These are phyloP conservation scores for Aspergillus proliferans DNA, from an alignment of 2,329 filamentous ascomycete genomes.

Conservation along the genomic window DNA sequence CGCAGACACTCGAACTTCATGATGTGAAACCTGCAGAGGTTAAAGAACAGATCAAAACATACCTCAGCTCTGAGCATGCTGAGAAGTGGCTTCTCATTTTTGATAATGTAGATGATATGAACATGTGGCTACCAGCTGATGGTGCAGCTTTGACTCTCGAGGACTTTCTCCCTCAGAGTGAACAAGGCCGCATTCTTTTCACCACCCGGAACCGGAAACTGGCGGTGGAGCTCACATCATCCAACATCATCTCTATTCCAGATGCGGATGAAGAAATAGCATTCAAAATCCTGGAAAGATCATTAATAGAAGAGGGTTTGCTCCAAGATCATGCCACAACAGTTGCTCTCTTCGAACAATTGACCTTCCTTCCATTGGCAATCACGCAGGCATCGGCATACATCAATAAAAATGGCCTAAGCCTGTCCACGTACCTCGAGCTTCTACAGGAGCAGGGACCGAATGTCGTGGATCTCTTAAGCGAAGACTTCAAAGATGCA, in stretches of 20 bases:
- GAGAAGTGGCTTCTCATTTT: conserved; percentile 19
- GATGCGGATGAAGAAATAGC: conserved; percentile 3
- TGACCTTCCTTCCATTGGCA: conserved; percentile 10
- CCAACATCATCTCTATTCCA: conserved; percentile 7
- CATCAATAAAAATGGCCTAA: conserved; percentile 8
- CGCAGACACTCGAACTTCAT: conserved; percentile 7
- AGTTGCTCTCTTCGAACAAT: conserved; percentile 2
- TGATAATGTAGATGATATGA: conserved; percentile 20
- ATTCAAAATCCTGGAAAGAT: conserved; percentile 1
- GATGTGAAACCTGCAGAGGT: conserved; percentile 3
- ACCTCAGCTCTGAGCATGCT: conserved; percentile 7
- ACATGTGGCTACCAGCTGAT: conserved; percentile 9
- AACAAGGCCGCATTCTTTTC: conserved; percentile 14
- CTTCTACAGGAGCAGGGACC: conserved; percentile 6
- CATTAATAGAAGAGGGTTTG: conserved; percentile 1
- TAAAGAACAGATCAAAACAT: conserved; percentile 4
- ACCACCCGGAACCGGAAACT: conserved; percentile 14
- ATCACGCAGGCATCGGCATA: conserved; percentile 10
- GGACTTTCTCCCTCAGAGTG: conserved; percentile 10
- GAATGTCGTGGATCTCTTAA: conserved; percentile 4
- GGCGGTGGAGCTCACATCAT: conserved; percentile 3
- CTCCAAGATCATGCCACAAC: not conserved
- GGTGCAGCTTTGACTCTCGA: conserved; percentile 1
- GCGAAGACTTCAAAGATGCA: conserved; percentile 10
- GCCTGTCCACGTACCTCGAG: conserved; percentile 2